These are phyloP conservation scores for Quillaja saponaria DNA, from an alignment of 306 rosid genomes.

Conservation along the genomic window DNA sequence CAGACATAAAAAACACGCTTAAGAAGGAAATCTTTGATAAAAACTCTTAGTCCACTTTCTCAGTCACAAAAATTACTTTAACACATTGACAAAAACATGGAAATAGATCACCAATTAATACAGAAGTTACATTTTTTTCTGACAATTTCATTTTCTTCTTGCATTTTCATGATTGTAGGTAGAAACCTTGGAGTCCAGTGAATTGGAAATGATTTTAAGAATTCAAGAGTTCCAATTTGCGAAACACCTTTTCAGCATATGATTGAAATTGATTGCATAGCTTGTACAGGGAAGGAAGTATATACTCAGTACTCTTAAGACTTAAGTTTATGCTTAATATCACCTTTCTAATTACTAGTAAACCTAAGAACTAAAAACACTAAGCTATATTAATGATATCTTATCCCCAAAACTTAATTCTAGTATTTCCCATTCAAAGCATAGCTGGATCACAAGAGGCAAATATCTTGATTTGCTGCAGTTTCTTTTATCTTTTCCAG, in stretches of 20 bases:
- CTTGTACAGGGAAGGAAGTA: too few relatives aligned
- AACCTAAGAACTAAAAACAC: neutral
- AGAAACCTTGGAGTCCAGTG: neutral
- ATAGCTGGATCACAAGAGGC: too few relatives aligned
- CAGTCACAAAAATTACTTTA: too few relatives aligned
- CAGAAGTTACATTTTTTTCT: neutral
- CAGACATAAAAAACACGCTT: slow-evolving; percentile 18
- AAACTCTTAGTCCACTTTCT: too few relatives aligned
- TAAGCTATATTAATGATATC: neutral
- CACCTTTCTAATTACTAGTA: too few relatives aligned
- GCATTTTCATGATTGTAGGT: neutral
- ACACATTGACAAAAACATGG: too few relatives aligned
- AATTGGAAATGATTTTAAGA: neutral
- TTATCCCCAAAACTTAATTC: neutral
- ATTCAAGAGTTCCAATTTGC: neutral
- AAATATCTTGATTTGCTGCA: too few relatives aligned
- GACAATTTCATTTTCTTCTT: neutral
- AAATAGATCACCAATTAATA: too few relatives aligned
- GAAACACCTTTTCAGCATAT: neutral
- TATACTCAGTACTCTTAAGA: too few relatives aligned
- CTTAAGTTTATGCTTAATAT: too few relatives aligned
- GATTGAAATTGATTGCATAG: neutral
- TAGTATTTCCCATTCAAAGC: too few relatives aligned
- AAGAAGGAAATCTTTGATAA: slow-evolving; percentile 1
- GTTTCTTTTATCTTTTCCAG: too few relatives aligned